Base-by-base conservation (phyloP, 176 grass and related monocot species). In the Aegilops longissima region DNA sequence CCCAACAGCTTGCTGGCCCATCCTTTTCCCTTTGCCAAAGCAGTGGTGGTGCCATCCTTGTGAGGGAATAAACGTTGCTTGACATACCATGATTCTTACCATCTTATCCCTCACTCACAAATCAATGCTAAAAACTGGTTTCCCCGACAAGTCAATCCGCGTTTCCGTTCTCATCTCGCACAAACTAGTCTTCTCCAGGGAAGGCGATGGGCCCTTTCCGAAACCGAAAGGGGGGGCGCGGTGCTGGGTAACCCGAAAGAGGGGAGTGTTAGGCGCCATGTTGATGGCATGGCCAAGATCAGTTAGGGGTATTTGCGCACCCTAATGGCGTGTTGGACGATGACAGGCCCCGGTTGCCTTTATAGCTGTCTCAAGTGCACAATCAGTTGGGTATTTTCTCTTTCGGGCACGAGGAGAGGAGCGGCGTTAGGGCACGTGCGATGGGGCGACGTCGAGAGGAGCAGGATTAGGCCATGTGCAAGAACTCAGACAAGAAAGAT, bases 1-100 rank as follows among this genome's bases (percentile, higher is more conserved):
- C 44, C 25, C 27, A 27, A 77, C 61, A 20, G 36, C 42, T 38
- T 52, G 30, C 63, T 21, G 40, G n/a, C 16, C 31, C 44, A 82
- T 68, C 61, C 71, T 73, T 86, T 80, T 6, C 25, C 62, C 62
- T 47, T 40, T 44, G 25, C 73, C 45, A 58, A 78, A 63, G 61
- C 61, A 21, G 16, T 45, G 16, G 16, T 45, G 16, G 44, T 52
- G 21, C 44, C 25, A 11, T 23, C 6, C 65, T 14, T 9, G 34
- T 11, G 1, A 18, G n/a, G 21, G 34, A 75, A 52, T 39, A 79
- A 10, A n/a, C 78, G 17, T 75, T 82, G 80, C 72, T 85, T 68
- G 12, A 61, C 82, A 67, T 6, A 51, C 56, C 12, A 35, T 67
- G 42, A 80, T 89, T 40, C 76, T 76, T 38, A 23, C 54, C 70